Base-by-base conservation (phyloP, 768 basidiomycete species). In the Sistotremastrum suecicum region DNA sequence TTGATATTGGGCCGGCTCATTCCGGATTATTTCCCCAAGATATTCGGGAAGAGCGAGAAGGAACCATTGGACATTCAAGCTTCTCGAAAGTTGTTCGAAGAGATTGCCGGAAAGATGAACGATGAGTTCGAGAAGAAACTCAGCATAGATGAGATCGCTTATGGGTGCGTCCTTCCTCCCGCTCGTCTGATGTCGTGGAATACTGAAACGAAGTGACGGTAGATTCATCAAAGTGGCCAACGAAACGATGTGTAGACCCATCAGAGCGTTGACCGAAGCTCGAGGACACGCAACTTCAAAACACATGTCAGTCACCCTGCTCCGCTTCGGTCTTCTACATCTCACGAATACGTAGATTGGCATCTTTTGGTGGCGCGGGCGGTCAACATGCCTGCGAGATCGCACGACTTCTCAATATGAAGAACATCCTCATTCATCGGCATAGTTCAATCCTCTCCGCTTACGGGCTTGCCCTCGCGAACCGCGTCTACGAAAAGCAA, bases 211-310 rank as follows among this genome's bases (percentile, higher is more conserved):
- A 37, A 45, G 49, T 29, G 11, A 38, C 4, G n/a, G 4, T 42
- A 88, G 90, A 4, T 95, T 91, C 62, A 83, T 97, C 64, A 88
- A 91, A 56, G 90, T 94, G 7, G 91, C 91, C 6, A 95, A 95
- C 54, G 92, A 97, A 66, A 91, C 88, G 0, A 97, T 97, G 91
- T 84, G 81, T 51, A 68, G 92, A 41, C 92, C 92, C 5, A 94
- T 97, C 47, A 78, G 92, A 3, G 79, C 88, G 2, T 61, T 94
- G 52, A 95, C 91, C 0, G 91, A 95, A 60, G 87, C 89, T 2
- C 69, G 85, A 39, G 91, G 91, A 29, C 76, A 87, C 60, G 81
- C 86, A 3, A 84, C 84, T 0, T 72, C 76, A 1, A 79, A 78
- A 52, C 91, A 95, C 56, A 64, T 73, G 74, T 75, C 53, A 42